Conservation (phyloP, 257 asterid species). For the Solanum rostratum region DNA sequence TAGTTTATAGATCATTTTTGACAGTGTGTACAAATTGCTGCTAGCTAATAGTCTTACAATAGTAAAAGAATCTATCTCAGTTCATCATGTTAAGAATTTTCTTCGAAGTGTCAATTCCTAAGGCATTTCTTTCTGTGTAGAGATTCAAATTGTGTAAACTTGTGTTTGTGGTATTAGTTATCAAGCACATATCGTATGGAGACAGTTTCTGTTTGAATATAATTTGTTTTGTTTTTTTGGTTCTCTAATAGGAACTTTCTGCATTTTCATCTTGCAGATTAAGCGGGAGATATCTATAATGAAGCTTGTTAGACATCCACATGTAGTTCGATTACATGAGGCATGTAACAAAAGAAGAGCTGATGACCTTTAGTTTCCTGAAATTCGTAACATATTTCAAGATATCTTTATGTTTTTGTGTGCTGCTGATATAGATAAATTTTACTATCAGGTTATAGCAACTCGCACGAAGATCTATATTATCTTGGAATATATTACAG, state of each 20-base stretch:
- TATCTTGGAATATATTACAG: slow-evolving; percentile 92
- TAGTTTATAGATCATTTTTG: background rate
- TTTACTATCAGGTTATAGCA: slow-evolving; percentile 72
- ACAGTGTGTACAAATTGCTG: background rate
- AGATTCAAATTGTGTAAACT: background rate
- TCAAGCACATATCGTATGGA: background rate
- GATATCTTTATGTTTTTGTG: background rate
- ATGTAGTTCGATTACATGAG: slow-evolving; percentile 89
- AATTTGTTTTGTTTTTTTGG: background rate
- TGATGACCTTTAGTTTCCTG: background rate
- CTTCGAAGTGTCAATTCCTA: background rate
- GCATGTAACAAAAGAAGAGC: slow-evolving; percentile 29
- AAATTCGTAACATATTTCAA: background rate
- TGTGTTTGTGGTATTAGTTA: background rate
- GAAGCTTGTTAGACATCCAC: slow-evolving; percentile 93
- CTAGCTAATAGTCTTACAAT: background rate
- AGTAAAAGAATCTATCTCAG: background rate
- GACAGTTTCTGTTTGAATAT: background rate
- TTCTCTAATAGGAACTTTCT: slow-evolving; percentile 4
- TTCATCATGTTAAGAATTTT: background rate
- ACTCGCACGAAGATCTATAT: slow-evolving; percentile 94
- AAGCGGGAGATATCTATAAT: slow-evolving; percentile 94
- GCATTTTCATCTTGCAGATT: slow-evolving; percentile 48
- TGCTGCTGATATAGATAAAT: background rate
- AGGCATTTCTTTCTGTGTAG: background rate